These are phyloP conservation scores for Oxyria digyna DNA, from an alignment of 148 eudicot genomes.

Conservation along the genomic window DNA sequence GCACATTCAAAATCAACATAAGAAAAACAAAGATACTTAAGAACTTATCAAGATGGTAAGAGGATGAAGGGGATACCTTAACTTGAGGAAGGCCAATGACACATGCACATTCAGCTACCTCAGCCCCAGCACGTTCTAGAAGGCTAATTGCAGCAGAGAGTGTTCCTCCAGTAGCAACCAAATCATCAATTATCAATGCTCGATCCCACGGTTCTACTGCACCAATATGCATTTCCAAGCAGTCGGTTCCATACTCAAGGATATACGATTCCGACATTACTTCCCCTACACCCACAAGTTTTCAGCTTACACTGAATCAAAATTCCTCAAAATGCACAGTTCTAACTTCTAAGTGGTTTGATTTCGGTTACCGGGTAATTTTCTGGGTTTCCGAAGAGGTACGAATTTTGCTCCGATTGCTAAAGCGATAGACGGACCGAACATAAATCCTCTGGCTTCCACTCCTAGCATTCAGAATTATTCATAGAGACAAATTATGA, in stretches of 20 bases:
- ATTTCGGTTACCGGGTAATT: constrained; percentile 24
- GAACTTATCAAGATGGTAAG: not conserved
- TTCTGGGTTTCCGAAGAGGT: constrained; percentile 48
- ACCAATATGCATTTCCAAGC: constrained; percentile 85
- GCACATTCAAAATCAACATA: not conserved
- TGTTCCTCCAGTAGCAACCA: constrained; percentile 94
- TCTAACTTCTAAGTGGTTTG: not conserved
- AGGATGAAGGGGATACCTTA: constrained; percentile 30
- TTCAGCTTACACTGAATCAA: not conserved
- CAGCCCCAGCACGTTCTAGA: constrained; percentile 61
- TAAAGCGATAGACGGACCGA: constrained; percentile 55
- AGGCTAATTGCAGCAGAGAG: constrained; percentile 73
- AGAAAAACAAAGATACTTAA: not conserved
- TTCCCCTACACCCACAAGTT: constrained; percentile 33
- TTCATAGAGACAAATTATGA: constrained; percentile 3
- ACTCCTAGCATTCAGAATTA: constrained; percentile 28
- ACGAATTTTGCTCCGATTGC: constrained; percentile 64
- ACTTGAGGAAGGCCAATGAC: constrained; percentile 67
- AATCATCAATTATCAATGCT: constrained; percentile 73
- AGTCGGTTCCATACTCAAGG: constrained; percentile 78
- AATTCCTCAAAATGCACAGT: not conserved
- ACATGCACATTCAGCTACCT: constrained; percentile 74
- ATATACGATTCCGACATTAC: constrained; percentile 67
- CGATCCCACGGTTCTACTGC: constrained; percentile 71
- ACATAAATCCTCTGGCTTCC: constrained; percentile 67